Evolutionary conservation across 2,329 filamentous ascomycete species (phyloP).

Genomic region (Microdochium trichocladiopsis): DNA sequence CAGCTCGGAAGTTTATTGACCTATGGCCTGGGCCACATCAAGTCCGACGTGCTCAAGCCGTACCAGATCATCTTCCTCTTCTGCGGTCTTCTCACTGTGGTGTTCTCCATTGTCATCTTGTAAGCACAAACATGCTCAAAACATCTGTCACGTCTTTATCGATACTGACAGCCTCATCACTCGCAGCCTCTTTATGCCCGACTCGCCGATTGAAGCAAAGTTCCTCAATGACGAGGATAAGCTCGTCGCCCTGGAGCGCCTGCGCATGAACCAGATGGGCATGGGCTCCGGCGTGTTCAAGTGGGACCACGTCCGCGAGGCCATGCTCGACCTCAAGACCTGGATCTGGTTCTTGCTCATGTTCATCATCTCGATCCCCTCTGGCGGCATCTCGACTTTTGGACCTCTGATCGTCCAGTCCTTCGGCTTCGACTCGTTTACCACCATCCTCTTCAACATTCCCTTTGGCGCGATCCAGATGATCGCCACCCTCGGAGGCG

Average conservation of each 20-base stretch:
- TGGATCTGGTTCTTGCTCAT: slow-evolving; percentile 54
- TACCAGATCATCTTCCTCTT: slow-evolving; percentile 53
- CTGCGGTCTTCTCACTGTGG: slow-evolving; percentile 52
- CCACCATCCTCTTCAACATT: slow-evolving; percentile 48
- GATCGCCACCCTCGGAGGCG: slow-evolving; percentile 44
- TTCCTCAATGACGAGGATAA: slow-evolving; percentile 60
- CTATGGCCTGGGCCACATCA: slow-evolving; percentile 49
- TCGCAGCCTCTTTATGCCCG: slow-evolving; percentile 49
- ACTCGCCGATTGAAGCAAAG: slow-evolving; percentile 52
- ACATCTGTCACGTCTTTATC: too few relatives aligned
- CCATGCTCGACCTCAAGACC: slow-evolving; percentile 31
- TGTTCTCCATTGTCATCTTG: slow-evolving; percentile 39
- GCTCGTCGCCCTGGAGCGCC: slow-evolving; percentile 60
- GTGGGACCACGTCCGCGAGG: slow-evolving; percentile 52
- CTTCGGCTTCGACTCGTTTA: slow-evolving; percentile 40
- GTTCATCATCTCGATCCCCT: slow-evolving; percentile 44
- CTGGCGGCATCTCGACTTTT: slow-evolving; percentile 29
- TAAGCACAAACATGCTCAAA: too few relatives aligned
- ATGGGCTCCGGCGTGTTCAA: slow-evolving; percentile 66
- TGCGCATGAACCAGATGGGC: slow-evolving; percentile 69
- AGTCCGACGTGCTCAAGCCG: slow-evolving; percentile 17
- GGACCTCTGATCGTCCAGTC: slow-evolving; percentile 46
- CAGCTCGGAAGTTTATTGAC: slow-evolving; percentile 26
- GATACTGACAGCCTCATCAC: too few relatives aligned
- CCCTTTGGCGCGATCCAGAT: slow-evolving; percentile 49